A percentile compares a stretch with the other conserved stretches of the same genome.
phyloP scores from a whole-genome alignment of 1,284 basidiomycete genomes.

The Abortiporus biennis region DNA sequence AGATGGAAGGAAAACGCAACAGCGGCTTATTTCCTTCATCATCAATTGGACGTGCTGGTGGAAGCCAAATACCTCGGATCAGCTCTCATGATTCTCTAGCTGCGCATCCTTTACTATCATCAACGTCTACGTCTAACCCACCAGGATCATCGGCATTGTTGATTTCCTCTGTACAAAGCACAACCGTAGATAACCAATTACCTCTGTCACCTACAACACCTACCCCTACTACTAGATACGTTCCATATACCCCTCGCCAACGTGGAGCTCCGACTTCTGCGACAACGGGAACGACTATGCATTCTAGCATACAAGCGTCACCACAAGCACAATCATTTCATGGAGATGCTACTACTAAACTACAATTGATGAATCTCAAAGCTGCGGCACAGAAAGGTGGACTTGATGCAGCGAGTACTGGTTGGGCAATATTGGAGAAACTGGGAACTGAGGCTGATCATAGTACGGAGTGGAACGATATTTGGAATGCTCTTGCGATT shows the following conservation, averaged over 20 bases:
- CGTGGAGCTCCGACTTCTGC: conserved; percentile 45
- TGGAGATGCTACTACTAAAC: conserved; percentile 56
- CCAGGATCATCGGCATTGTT: conserved; percentile 18
- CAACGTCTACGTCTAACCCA: no score
- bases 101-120: conserved; percentile 59
- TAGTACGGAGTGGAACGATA: conserved; percentile 66
- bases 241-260: conserved; percentile 50
- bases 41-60: conserved; percentile 46
- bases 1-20: conserved; percentile 24
- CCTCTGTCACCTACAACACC: conserved; percentile 16
- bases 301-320: conserved; percentile 30
- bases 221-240: conserved; percentile 34
- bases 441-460: conserved; percentile 62
- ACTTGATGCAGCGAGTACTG: conserved; percentile 62
- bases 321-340: conserved; percentile 27
- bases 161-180: conserved; percentile 13
- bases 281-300: conserved; percentile 39
- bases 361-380: conserved; percentile 79
- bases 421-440: conserved; percentile 82
- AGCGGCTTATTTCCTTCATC: conserved; percentile 37
- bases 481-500: conserved; percentile 60
- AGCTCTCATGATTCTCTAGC: conserved; percentile 50
- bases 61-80: conserved; percentile 36
- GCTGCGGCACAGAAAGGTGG: conserved; percentile 74
- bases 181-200: conserved; percentile 15